Evolutionary conservation across 768 basidiomycete genomes (phyloP), one percentile per base, ranked within the genome.

Genomic region (Omphalotus guepiniiformis): DNA sequence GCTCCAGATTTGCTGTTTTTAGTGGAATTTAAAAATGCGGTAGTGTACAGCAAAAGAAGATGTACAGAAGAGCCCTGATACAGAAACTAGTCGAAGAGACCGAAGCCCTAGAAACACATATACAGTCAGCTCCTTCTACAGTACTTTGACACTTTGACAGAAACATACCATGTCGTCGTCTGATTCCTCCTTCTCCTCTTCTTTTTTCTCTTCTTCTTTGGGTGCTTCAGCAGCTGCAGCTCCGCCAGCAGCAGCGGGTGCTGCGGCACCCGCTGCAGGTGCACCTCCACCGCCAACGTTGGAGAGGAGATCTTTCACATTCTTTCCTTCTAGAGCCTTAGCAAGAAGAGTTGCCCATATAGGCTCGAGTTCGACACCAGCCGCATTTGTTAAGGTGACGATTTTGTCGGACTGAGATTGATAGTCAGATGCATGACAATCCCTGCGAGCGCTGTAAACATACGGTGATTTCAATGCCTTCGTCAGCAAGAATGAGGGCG

Each of bases 321-420:
- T 83, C 80, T 95, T 96, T 62, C 94, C 95, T 72, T 95, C 93
- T 45, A 99, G 84, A 28, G 96, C 95, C 70, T 96, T 98, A 53
- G 95, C 89, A 63, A 99, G 90, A 60, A 99, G 87, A 12, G 86
- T 71, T 49, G 93, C 93, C 96, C 96, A 98, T 75, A 99, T 98
- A 49, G 94, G 80, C 71, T 98, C 96, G 51, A 96, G 61, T 21
- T 96, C 93, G 54, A 92, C 75, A 49, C 72, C 71, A 45, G 95
- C 96, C 46, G 91, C 94, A 48, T 64, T 67, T 58, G 88, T 91
- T 64, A 98, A 67, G n/a, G 92, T 74, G 59, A 74, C 50, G 65
- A 99, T 89, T 77, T 96, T 97, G 67, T 98, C 96, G 51, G 92
- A 66, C 94, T 97, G 53, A 51, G 39, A 47, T 51, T 48, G 12